phyloP scores from a whole-genome alignment of 371 early-diverging fungal genomes.

The Rhizomucor miehei region DNA sequence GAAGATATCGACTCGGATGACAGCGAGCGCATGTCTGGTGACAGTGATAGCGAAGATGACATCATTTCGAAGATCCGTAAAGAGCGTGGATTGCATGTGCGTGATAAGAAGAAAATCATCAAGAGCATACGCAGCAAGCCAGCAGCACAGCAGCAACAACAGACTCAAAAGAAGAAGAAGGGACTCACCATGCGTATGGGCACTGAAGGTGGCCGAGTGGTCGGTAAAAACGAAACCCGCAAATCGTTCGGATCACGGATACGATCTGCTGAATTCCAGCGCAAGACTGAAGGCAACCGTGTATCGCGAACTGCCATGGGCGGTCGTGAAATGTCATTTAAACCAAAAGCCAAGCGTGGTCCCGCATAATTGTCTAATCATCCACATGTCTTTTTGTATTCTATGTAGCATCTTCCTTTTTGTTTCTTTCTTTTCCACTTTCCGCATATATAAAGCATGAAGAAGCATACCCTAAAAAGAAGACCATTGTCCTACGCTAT shows the following conservation, averaged over 20 bases:
- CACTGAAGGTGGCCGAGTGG: conserved; percentile 36
- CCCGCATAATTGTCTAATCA: no score
- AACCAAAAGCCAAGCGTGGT: conserved; percentile 15
- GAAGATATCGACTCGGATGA: conserved; percentile 45
- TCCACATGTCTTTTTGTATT: no score
- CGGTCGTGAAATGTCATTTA: conserved; percentile 68
- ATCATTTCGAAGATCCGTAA: conserved; percentile 44
- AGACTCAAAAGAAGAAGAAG: conserved; percentile 33
- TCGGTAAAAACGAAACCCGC: conserved; percentile 24
- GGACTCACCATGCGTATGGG: conserved; percentile 54
- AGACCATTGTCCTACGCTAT: no score
- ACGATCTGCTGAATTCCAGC: conserved; percentile 22
- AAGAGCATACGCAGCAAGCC: conserved; percentile 10
- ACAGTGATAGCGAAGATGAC: conserved; percentile 48
- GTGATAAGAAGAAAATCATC: conserved; percentile 22
- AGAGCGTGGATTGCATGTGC: conserved; percentile 38
- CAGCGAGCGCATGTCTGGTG: conserved; percentile 34
- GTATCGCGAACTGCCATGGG: conserved; percentile 60
- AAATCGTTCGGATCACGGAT: conserved; percentile 47
- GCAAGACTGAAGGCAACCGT: conserved; percentile 34
- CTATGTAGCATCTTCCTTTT: no score
- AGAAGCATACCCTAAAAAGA: no score
- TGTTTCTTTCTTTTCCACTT: no score
- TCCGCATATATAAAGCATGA: no score
- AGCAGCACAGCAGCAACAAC: conserved; percentile 25